Base-by-base conservation (phyloP, 2,329 filamentous ascomycete species). In the Aspergillus nomiae region DNA sequence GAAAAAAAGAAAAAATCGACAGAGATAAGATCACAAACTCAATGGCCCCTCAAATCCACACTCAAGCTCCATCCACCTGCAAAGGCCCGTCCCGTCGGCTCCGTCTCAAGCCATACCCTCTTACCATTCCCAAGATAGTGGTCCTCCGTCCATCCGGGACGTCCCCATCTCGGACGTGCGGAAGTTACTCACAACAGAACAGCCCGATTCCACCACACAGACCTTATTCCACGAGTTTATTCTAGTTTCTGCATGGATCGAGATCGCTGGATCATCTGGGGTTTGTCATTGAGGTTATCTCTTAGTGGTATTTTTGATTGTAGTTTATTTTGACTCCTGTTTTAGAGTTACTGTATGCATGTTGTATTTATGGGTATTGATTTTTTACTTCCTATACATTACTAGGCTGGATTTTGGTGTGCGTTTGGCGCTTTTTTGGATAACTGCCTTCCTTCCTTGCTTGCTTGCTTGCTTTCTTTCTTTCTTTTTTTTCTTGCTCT, bases 251-350 rank as follows among this genome's bases (percentile, higher is more conserved):
- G 30, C 34, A 59, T 19, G 55, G 61, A 43, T 11, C 60, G 67
- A 28, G 26, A 50, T 50, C 45, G 45, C 5, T 48, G 46, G 26
- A 50, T 69, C 60, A 28, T 48, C 45, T 26, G 21, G 45, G 64
- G 63, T 56, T 58, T 41, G 38, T 4, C 38, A 41, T 59, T 36
- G 51, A 63, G 58, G 53, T 53, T 50, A 48, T 56, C 28, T 55
- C n/a, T 61, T 50, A 45, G 55, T 59, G 53, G 46, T 55, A 54
- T 24, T 55, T 63, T 45, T 50, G 12, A 14, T 41, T 62, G 58
- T 63, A 67, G 67, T 57, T 66, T 67, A 69, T 69, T 65, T 69
- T 56, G 61, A 66, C 65, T 1, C 53, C 54, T 59, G 60, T 63
- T 54, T 64, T 54, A 38, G 24, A n/a, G 53, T 61, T 54, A 51